Evolutionary conservation across 1,284 basidiomycete genomes (phyloP), one percentile per base, ranked within the genome.

Genomic region (Macrocystidia cucumis): DNA sequence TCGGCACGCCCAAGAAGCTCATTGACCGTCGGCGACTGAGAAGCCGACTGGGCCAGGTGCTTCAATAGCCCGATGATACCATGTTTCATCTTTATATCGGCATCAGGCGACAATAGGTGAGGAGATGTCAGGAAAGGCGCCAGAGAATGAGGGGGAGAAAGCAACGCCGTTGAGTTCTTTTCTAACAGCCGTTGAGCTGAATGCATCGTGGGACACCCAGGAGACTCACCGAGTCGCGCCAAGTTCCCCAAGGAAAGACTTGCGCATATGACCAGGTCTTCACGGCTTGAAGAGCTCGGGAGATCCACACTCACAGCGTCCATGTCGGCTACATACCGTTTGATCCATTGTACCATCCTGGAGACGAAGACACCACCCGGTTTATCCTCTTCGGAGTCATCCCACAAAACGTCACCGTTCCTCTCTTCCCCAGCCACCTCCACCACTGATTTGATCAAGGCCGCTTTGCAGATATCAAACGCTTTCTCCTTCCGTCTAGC

Each of bases 191-290:
- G n/a, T 37, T 28, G 41, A 20, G 34, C 23, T 38, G 28, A 25
- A 29, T 22, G 17, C 34, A 29, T 13, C 32, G 18, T 35, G 24
- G 9, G 13, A 45, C 34, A 41, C 35, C 30, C 14, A 13, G 17
- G 11, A n/a, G 24, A 31, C 50, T 44, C 44, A 88, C 90, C 85
- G 69, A 72, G 69, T 47, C 85, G 71, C 6, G 81, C 77, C 26
- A 95, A 55, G 49, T 92, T 93, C 28, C 88, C 91, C 5, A 95
- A 60, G 13, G 83, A 75, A 41, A 93, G 71, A 42, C 79, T 80
- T 1, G 85, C 86, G 46, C 87, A 91, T 35, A 90, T 85, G 16
- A 78, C 68, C 48, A 93, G 64, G 54, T 93, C 89, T 48, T 90
- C 83, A 42, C 88, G 57, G 30, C 55, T 47, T 14, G 42, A 40